Evolutionary conservation across 1,284 basidiomycete species (phyloP).

Genomic region (Stygiomarasmius scandens): DNA sequence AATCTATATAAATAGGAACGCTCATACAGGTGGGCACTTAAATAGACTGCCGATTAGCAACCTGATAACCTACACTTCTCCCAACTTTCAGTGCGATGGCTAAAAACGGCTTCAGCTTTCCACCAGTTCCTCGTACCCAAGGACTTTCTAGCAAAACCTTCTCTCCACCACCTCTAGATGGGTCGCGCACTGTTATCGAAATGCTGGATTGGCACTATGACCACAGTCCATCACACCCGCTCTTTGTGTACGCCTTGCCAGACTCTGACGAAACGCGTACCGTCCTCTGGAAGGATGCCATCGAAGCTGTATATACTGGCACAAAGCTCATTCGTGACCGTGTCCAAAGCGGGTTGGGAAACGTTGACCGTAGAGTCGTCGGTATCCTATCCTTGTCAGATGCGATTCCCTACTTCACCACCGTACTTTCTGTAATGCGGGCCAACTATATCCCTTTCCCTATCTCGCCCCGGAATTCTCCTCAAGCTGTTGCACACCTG

Average conservation of each 20-base stretch:
- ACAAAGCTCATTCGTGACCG: neutral
- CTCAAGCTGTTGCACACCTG: conserved; percentile 19
- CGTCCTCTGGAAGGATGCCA: neutral
- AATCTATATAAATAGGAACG: too few relatives aligned
- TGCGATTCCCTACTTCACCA: conserved; percentile 9
- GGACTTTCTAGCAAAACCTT: neutral
- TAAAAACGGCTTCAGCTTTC: neutral
- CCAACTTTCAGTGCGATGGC: too few relatives aligned
- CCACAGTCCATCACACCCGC: conserved; percentile 26
- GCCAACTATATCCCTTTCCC: conserved; percentile 13
- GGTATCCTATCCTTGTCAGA: conserved; percentile 8
- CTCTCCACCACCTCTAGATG: conserved; percentile 26
- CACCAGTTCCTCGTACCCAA: neutral
- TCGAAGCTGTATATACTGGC: neutral
- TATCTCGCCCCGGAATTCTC: conserved; percentile 22
- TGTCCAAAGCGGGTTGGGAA: neutral
- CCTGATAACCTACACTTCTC: too few relatives aligned
- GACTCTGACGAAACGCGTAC: neutral
- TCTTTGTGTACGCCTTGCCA: conserved; percentile 25
- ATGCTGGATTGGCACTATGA: conserved; percentile 31
- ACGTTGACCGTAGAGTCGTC: neutral
- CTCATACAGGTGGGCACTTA: too few relatives aligned
- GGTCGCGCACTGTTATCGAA: conserved; percentile 27
- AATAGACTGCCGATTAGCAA: too few relatives aligned
- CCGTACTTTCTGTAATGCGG: conserved; percentile 9